Evolutionary conservation across 78 protist genomes (phyloP).

Genomic region (Blattamonas nauphoetae): DNA sequence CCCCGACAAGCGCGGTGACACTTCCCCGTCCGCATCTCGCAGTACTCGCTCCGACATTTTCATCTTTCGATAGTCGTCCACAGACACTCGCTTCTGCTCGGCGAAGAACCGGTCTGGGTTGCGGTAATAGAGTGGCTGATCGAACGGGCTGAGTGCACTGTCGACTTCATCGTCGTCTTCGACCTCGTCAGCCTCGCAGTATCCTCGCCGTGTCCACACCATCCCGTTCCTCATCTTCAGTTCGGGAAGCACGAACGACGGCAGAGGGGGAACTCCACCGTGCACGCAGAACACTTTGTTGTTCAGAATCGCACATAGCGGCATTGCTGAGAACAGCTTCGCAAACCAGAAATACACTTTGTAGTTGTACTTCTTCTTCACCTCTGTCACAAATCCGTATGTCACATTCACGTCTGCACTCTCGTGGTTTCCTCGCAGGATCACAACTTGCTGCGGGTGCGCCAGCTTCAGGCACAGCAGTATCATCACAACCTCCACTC

Average conservation of each 20-base stretch:
- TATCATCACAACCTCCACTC: conserved; percentile 27
- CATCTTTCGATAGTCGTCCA: conserved; percentile 6
- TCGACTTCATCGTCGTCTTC: neutral
- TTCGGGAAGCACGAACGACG: no score
- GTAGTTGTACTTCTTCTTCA: conserved; percentile 6
- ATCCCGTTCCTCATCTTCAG: neutral
- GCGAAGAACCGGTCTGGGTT: neutral
- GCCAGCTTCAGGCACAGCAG: conserved; percentile 27
- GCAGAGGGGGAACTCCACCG: conserved; percentile 12
- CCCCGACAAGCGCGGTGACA: neutral
- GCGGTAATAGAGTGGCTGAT: neutral
- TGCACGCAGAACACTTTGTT: conserved; percentile 18
- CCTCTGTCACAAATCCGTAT: conserved; percentile 42
- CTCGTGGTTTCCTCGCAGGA: conserved; percentile 53
- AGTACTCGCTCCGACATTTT: conserved; percentile 10
- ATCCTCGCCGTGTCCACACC: neutral
- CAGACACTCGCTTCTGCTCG: neutral
- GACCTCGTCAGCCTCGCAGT: neutral
- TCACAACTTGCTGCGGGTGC: neutral
- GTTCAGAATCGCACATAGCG: conserved; percentile 18
- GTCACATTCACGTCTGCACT: conserved; percentile 17
- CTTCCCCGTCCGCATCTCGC: neutral
- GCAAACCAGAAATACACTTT: neutral
- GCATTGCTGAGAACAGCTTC: conserved; percentile 18
- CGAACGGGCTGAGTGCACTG: neutral